These are phyloP conservation scores for Lasiodiplodia sp. DNA, from an alignment of 2,329 filamentous ascomycete species.

Conservation along the genomic window DNA sequence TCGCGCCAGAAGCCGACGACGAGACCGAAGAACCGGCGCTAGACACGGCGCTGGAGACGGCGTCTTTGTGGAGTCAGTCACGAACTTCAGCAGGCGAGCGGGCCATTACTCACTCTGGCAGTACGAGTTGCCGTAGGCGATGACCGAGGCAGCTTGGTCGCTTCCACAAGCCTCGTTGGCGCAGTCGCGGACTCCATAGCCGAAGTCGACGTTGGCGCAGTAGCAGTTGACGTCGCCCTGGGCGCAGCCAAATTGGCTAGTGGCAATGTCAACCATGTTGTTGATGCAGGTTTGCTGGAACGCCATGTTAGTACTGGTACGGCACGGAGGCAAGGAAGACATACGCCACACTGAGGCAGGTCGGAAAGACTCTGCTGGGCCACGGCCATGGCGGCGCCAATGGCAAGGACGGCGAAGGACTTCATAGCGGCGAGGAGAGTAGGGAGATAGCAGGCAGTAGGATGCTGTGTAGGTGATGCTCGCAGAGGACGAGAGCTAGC, in stretches of 20 bases:
- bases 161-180: constrained; percentile 50
- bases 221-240: constrained; percentile 51
- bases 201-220: constrained; percentile 54
- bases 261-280: constrained; percentile 55
- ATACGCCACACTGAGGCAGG: constrained; percentile 46
- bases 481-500: constrained; percentile 19
- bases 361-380: constrained; percentile 45
- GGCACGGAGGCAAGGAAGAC: constrained; percentile 31
- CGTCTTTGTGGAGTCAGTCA: constrained; percentile 31
- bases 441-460: constrained; percentile 10
- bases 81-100: background rate
- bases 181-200: constrained; percentile 58
- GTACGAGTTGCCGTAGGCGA: constrained; percentile 44
- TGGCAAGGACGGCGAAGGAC: constrained; percentile 47
- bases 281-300: constrained; percentile 50
- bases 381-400: constrained; percentile 43
- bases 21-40: constrained; percentile 32
- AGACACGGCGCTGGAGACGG: constrained; percentile 15
- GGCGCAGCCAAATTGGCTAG: constrained; percentile 49
- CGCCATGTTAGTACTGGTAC: background rate
- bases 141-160: constrained; percentile 40
- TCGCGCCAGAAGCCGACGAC: background rate
- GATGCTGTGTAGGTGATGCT: constrained; percentile 27
- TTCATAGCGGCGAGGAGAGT: constrained; percentile 41
- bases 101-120: constrained; percentile 40